These are phyloP conservation scores for Neurospora sp. DNA, from an alignment of 495 filamentous ascomycete genomes.

Conservation along the genomic window DNA sequence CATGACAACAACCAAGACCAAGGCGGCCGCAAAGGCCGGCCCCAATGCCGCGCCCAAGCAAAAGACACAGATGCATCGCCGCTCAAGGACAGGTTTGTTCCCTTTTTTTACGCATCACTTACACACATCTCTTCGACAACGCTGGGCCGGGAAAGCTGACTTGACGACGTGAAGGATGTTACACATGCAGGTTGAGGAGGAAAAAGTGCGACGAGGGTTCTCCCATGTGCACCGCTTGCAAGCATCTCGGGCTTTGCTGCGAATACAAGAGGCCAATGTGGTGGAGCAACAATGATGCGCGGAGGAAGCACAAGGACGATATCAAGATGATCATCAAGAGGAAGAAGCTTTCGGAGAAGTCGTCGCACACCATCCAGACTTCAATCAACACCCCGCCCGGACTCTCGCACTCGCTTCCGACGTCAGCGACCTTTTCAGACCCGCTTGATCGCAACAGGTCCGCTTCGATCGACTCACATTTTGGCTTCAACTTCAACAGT, in stretches of 20 bases:
- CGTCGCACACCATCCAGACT: conserved; percentile 45
- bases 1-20: conserved; percentile 40
- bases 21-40: conserved; percentile 41
- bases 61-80: conserved; percentile 75
- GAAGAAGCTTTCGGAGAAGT: conserved; percentile 87
- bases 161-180: conserved; percentile 61
- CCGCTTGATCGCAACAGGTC: conserved; percentile 60
- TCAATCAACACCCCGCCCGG: conserved; percentile 60
- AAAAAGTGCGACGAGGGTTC: conserved; percentile 98
- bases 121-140: neutral
- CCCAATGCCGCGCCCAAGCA: conserved; percentile 47
- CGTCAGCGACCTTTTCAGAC: conserved; percentile 69
- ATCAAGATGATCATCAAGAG: conserved; percentile 97
- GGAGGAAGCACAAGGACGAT: conserved; percentile 78
- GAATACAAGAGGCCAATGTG: conserved; percentile 95
- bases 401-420: conserved; percentile 71
- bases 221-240: conserved; percentile 79
- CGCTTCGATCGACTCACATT: conserved; percentile 68
- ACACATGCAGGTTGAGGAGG: conserved; percentile 85
- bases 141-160: conserved; percentile 15
- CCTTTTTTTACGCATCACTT: neutral
- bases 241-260: conserved; percentile 73
- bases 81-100: conserved; percentile 80
- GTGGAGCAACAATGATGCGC: conserved; percentile 88
- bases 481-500: conserved; percentile 65